phyloP scores from a whole-genome alignment of 331 rosid genomes.

The Cydonia oblonga region DNA sequence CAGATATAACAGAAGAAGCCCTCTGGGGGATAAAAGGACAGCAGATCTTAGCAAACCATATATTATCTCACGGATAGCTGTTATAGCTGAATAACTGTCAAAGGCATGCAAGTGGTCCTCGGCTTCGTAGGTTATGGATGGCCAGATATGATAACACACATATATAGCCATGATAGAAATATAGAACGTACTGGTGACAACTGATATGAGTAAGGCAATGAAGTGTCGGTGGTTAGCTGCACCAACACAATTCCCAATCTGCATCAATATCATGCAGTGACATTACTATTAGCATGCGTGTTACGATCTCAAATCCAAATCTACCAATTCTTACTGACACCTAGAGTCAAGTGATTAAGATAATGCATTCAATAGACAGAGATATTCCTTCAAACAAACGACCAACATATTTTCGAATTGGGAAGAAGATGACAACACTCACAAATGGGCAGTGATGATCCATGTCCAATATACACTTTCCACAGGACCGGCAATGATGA shows the following conservation, averaged over 20 bases:
- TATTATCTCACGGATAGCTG: slow-evolving; percentile 22
- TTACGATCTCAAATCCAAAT: neutral
- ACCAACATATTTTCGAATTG: slow-evolving; percentile 2
- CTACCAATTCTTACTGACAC: neutral
- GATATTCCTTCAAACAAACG: neutral
- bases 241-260: slow-evolving; percentile 99
- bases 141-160: slow-evolving; percentile 47
- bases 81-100: slow-evolving; percentile 18
- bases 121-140: slow-evolving; percentile 25
- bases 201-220: slow-evolving; percentile 78
- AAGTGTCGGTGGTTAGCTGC: slow-evolving; percentile 79
- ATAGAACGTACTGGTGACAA: slow-evolving; percentile 54
- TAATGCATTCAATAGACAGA: neutral
- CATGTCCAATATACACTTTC: slow-evolving; percentile 81
- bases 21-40: slow-evolving; percentile 53
- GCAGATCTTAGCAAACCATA: slow-evolving; percentile 49
- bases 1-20: slow-evolving; percentile 63
- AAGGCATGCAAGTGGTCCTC: slow-evolving; percentile 12
- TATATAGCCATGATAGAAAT: slow-evolving; percentile 54
- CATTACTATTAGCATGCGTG: neutral
- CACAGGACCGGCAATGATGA: slow-evolving; percentile 90
- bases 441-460: slow-evolving; percentile 99
- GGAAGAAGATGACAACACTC: slow-evolving; percentile 32
- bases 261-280: slow-evolving; percentile 18
- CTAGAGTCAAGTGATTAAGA: neutral